phyloP scores from a whole-genome alignment of 2,329 filamentous ascomycete species.

The Aspergillus costaricaensis region DNA sequence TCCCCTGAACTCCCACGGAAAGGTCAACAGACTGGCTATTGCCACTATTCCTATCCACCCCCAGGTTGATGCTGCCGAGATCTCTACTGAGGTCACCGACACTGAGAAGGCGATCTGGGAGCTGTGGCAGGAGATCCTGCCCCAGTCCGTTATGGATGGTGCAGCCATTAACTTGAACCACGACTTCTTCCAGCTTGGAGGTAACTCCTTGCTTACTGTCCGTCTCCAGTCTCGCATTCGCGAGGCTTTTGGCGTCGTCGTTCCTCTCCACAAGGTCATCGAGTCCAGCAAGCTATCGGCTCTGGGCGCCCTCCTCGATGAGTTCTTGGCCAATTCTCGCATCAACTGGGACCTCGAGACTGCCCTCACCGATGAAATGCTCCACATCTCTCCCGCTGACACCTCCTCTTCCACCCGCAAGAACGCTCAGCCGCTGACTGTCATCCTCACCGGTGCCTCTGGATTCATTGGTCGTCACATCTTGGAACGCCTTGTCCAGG shows the following conservation, averaged over 20 bases:
- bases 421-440: neutral
- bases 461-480: conserved; percentile 10
- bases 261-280: neutral
- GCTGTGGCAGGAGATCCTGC: conserved; percentile 8
- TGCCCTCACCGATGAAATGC: neutral
- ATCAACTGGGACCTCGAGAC: conserved; percentile 8
- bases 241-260: neutral
- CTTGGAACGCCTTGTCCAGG: neutral
- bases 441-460: conserved; percentile 17
- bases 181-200: conserved; percentile 15
- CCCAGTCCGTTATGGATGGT: neutral
- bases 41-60: conserved; percentile 22
- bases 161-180: neutral
- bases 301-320: neutral
- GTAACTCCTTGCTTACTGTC: conserved; percentile 12
- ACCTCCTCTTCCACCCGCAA: neutral
- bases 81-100: neutral
- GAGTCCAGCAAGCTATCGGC: neutral
- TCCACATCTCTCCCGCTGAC: neutral
- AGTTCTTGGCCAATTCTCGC: neutral
- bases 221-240: conserved; percentile 5
- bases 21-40: conserved; percentile 27
- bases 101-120: neutral
- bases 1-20: conserved; percentile 29
- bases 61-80: neutral